These are phyloP conservation scores for Asterochloris sp. DNA, from an alignment of 139 green algal genomes.

Conservation along the genomic window DNA sequence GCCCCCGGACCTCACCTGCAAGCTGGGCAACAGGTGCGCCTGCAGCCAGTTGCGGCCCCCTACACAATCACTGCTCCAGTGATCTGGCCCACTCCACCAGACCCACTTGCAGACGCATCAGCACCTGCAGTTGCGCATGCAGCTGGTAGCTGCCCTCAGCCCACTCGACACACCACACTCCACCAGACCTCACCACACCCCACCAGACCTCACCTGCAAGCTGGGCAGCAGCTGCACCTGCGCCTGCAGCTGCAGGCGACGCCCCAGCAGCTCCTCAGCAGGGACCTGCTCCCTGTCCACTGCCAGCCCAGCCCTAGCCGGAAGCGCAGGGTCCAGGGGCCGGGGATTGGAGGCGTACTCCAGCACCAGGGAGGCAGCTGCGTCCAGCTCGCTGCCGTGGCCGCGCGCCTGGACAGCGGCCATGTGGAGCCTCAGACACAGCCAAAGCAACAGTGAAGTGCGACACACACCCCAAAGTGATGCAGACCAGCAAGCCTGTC, in stretches of 20 bases:
- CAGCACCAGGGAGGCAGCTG: not conserved
- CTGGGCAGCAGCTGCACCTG: constrained; percentile 1
- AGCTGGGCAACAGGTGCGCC: not conserved
- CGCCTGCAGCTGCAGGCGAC: not conserved
- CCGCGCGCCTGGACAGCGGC: not conserved
- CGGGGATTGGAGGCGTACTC: not conserved
- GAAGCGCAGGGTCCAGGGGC: no score
- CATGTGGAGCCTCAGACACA: not conserved
- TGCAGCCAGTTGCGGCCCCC: not conserved
- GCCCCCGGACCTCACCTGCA: not conserved
- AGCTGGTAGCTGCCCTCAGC: not conserved
- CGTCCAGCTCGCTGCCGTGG: not conserved
- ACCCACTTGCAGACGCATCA: not conserved
- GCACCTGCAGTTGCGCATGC: not conserved
- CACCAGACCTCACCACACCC: no score
- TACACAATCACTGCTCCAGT: not conserved
- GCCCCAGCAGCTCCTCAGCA: not conserved
- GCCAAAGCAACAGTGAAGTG: not conserved
- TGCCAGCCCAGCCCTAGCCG: not conserved
- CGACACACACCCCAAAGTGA: not conserved
- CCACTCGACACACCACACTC: no score
- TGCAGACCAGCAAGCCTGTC: no score
- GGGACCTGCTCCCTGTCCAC: not conserved
- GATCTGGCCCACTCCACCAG: not conserved
- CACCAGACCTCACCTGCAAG: not conserved